Base-by-base conservation (phyloP, 164 flowering plant genomes). In the Paratinospora sagittata region DNA sequence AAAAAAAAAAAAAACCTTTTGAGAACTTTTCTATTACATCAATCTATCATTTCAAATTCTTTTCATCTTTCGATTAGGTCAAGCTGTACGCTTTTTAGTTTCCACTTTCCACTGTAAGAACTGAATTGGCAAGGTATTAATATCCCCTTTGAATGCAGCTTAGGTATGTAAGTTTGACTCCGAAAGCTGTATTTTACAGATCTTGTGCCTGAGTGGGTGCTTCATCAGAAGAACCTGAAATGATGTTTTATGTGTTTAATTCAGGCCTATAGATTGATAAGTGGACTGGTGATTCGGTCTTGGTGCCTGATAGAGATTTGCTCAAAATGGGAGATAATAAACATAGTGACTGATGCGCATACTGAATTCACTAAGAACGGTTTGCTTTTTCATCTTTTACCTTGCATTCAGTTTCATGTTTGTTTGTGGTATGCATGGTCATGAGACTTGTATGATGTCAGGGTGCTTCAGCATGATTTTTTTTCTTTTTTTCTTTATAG, bases 271-370 rank as follows among this genome's bases (percentile, higher is more conserved):
- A 84, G 95, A 79, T 27, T 87, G 78, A 78, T 90, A 60, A 74
- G 85, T 47, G 96, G 90, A 34, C 74, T 94, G 79, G 97, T 87
- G 69, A 79, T 84, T 81, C 89, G 97, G 21, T 76, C 86, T 45
- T 94, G 98, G 98, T 90, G 87, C 79, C 76, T 94, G 81, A 77
- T 81, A 81, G 97, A 90, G 78, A 80, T 94, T 63, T 87, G 89
- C 83, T 85, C 92, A n/a, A 89, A 88, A 75, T 85, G 80, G 73
- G 95, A 92, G 70, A 89, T 92, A 65, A 82, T 92, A 78, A 77
- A 75, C 72, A 81, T 80, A 16, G 83, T 90, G 43, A 87, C 89
- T 43, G 88, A 86, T 77, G 63, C 95, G 23, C 80, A 67, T 70
- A 79, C 79, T 27, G 98, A 92, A 72, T 85, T 87, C 36, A 75